Evolutionary conservation across 2,329 filamentous ascomycete genomes (phyloP).

Genomic region (Phyllosticta ampelicida): DNA sequence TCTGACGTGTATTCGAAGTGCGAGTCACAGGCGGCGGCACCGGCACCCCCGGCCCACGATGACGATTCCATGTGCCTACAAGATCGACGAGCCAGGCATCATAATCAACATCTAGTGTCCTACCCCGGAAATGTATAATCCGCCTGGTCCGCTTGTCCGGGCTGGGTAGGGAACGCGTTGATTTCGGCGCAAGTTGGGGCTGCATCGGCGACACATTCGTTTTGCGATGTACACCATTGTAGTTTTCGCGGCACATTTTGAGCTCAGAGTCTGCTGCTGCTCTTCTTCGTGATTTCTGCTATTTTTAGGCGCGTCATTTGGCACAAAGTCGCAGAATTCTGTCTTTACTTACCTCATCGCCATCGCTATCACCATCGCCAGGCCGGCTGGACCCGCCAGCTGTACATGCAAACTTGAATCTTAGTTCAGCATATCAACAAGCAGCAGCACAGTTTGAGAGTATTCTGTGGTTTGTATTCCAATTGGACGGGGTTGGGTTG

Average conservation of each 20-base stretch:
- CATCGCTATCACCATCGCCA: too few species aligned
- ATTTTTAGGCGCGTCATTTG: not conserved
- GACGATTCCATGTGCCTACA: slow-evolving; percentile 16
- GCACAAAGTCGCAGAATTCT: not conserved
- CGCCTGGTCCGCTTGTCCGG: not conserved
- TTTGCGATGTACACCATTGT: not conserved
- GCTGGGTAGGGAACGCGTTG: not conserved
- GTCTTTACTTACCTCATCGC: not conserved
- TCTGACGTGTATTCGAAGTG: too few species aligned
- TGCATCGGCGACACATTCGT: not conserved
- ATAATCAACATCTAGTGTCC: slow-evolving; percentile 3
- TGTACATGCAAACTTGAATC: not conserved
- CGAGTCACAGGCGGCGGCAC: slow-evolving; percentile 14
- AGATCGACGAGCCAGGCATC: slow-evolving; percentile 12
- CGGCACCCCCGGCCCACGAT: slow-evolving; percentile 15
- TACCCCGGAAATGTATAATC: not conserved
- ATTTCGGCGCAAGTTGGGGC: not conserved
- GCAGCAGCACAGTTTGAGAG: not conserved
- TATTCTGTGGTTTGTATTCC: not conserved
- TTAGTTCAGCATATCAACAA: too few species aligned
- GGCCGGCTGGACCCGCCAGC: not conserved
- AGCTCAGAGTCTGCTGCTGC: not conserved
- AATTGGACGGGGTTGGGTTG: not conserved
- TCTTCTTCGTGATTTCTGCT: not conserved
- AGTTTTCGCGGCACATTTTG: not conserved